Evolutionary conservation across 2,329 filamentous ascomycete species (phyloP), one percentile per base, ranked within the genome.

Genomic region (Huntiella omanensis): DNA sequence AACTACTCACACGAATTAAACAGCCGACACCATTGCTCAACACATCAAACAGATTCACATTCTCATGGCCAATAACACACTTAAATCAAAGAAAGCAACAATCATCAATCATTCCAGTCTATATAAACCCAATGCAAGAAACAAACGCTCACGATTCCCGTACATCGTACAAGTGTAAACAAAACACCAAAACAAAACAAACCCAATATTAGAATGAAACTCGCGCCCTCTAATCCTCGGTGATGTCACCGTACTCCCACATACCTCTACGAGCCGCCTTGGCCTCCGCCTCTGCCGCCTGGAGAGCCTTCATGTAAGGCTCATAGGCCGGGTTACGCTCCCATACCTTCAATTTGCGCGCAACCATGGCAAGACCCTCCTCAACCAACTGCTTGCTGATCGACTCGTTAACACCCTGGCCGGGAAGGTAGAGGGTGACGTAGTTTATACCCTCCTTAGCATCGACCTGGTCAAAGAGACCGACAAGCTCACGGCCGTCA

Each of bases 241-340:
- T 93, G 58, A 94, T 71, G 61, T 96, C 91, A 54, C 91, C 91
- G 63, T 96, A 98, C 71, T 98, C 91, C 87, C 88, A 98, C 73
- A 94, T 91, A 38, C 91, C 91, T 53, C 77, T 69, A 52, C 86
- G 75, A 48, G 78, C 77, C 47, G 73, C 68, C 73, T 92, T 94
- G 4, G 88, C 88, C 60, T 80, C 70, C 33, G 71, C 69, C 67
- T 93, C 80, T 44, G 80, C 73, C 60, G 80, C 72, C 57, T 74
- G 78, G 51, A 95, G 65, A 54, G 74, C 73, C 60, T 76, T 73
- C 52, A 94, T 64, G 38, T 86, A 75, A 33, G 82, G 71, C 48
- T 72, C 71, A 40, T 83, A 83, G 6, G 75, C 77, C 49, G 63
- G 65, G 62, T 71, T 73, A 47, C 80, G 73, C 70, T 96, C 91